Evolutionary conservation across 768 basidiomycete genomes (phyloP).

Genomic region (Cubamyces sp.): DNA sequence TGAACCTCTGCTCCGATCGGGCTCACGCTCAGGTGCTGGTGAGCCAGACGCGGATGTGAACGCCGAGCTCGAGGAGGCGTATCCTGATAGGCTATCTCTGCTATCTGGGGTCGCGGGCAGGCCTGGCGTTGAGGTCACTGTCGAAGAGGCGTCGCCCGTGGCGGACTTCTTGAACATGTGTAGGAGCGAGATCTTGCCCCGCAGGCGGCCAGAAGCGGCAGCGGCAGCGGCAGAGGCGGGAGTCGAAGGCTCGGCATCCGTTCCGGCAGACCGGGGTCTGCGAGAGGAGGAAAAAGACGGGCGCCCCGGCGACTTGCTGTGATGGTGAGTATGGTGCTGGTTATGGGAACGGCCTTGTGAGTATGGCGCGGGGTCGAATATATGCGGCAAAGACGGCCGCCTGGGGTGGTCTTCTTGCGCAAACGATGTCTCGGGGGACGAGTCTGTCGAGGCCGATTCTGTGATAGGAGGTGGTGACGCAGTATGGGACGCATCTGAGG

Average conservation of each 20-base stretch:
- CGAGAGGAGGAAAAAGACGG: conserved; percentile 36
- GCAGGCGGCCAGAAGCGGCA: conserved; percentile 48
- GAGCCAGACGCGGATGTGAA: conserved; percentile 30
- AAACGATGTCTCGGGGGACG: conserved; percentile 35
- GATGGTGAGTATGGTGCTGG: conserved; percentile 30
- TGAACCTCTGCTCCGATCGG: conserved; percentile 16
- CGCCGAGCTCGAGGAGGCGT: conserved; percentile 29
- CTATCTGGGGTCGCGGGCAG: conserved; percentile 21
- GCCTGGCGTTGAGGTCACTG: conserved; percentile 26
- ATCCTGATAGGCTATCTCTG: conserved; percentile 27
- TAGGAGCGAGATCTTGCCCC: conserved; percentile 75
- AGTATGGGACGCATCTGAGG: conserved; percentile 22
- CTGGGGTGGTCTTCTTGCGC: conserved; percentile 39
- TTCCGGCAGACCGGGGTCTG: conserved; percentile 76
- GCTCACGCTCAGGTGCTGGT: conserved; percentile 23
- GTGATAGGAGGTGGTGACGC: conserved; percentile 24
- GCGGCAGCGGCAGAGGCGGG: conserved; percentile 17
- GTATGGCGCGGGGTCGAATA: conserved; percentile 34
- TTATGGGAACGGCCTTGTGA: conserved; percentile 20
- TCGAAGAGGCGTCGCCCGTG: conserved; percentile 36
- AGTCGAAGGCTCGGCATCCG: conserved; percentile 51
- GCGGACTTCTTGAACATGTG: conserved; percentile 69
- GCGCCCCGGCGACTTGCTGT: conserved; percentile 12
- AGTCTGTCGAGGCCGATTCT: conserved; percentile 9
- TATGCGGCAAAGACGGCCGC: conserved; percentile 72